These are phyloP conservation scores for Apiospora koreana DNA, from an alignment of 2,329 filamentous ascomycete species.

Conservation along the genomic window DNA sequence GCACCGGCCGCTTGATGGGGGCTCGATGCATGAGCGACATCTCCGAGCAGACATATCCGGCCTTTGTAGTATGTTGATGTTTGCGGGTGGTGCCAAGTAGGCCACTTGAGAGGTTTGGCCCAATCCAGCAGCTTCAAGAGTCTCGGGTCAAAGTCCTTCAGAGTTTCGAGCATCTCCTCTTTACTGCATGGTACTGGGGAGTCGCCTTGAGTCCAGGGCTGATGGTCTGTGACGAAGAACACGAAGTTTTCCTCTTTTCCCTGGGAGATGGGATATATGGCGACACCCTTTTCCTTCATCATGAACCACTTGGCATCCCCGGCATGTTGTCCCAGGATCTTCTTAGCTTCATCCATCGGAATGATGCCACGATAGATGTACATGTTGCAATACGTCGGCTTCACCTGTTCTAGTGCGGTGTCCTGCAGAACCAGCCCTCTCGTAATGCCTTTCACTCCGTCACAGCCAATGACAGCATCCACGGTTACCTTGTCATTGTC, in stretches of 20 bases:
- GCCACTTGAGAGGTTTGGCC: slow-evolving; percentile 26
- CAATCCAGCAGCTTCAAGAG: slow-evolving; percentile 27
- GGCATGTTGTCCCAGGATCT: slow-evolving; percentile 28
- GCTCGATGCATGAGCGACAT: slow-evolving; percentile 28
- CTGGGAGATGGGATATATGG: slow-evolving; percentile 28
- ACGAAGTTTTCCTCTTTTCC: slow-evolving; percentile 28
- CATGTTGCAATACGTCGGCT: slow-evolving; percentile 29
- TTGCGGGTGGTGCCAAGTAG: slow-evolving; percentile 27
- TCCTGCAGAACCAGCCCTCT: slow-evolving; percentile 25
- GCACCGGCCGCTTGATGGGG: slow-evolving; percentile 29
- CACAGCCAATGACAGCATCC: slow-evolving; percentile 28
- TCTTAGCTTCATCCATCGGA: slow-evolving; percentile 27
- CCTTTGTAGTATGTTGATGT: slow-evolving; percentile 26
- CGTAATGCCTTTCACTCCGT: slow-evolving; percentile 29
- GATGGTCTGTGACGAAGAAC: slow-evolving; percentile 23
- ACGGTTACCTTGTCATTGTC: slow-evolving; percentile 22
- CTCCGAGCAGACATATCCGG: slow-evolving; percentile 26
- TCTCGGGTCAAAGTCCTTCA: slow-evolving; percentile 24
- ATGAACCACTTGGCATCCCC: slow-evolving; percentile 32
- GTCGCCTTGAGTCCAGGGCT: slow-evolving; percentile 24
- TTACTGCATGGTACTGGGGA: slow-evolving; percentile 24
- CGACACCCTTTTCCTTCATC: slow-evolving; percentile 23
- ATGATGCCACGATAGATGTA: slow-evolving; percentile 33
- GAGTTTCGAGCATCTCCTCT: slow-evolving; percentile 27
- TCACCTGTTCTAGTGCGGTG: slow-evolving; percentile 25